A percentile compares a stretch with the other conserved stretches of the same genome.
phyloP scores from a whole-genome alignment of 1,139 yeast species.

The Saccharomyces hybrid region DNA sequence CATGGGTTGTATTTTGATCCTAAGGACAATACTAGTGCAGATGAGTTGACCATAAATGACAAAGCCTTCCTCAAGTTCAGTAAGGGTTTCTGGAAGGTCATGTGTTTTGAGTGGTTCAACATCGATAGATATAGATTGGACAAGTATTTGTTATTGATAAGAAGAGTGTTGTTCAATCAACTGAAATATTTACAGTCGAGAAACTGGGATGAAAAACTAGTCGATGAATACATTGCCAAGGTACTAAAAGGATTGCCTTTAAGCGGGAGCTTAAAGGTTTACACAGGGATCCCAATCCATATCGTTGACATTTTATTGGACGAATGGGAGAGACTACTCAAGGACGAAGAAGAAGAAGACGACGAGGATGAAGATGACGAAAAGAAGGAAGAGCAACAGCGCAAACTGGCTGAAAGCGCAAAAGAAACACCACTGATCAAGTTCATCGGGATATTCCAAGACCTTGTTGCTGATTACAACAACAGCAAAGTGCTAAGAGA shows the following conservation, averaged over 20 bases:
- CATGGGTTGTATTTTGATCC: conserved; percentile 31
- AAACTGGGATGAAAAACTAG: conserved; percentile 48
- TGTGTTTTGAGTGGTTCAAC: conserved; percentile 74
- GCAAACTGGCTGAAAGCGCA: conserved; percentile 29
- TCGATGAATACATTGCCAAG: conserved; percentile 38
- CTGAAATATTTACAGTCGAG: conserved; percentile 48
- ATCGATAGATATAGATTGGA: conserved; percentile 85
- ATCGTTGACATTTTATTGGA: conserved; percentile 77
- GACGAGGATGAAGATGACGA: conserved; percentile 35
- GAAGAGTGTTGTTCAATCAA: conserved; percentile 66
- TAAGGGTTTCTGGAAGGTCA: conserved; percentile 75
- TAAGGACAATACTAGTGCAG: conserved; percentile 11
- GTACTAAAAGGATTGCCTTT: conserved; percentile 44
- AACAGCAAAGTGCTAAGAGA: conserved; percentile 58
- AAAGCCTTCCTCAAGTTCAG: conserved; percentile 41
- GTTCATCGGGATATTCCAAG: conserved; percentile 53
- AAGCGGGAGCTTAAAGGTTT: conserved; percentile 51
- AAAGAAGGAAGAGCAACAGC: conserved; percentile 27
- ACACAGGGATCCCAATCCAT: conserved; percentile 79
- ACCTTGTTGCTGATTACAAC: conserved; percentile 40
- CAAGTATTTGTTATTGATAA: conserved; percentile 71
- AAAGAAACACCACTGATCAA: conserved; percentile 46
- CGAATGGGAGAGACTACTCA: conserved; percentile 65
- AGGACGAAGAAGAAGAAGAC: conserved; percentile 38
- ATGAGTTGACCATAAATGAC: conserved; percentile 33